Conservation (phyloP, 2,329 filamentous ascomycete species). For the Trichophyton schoenleinii region DNA sequence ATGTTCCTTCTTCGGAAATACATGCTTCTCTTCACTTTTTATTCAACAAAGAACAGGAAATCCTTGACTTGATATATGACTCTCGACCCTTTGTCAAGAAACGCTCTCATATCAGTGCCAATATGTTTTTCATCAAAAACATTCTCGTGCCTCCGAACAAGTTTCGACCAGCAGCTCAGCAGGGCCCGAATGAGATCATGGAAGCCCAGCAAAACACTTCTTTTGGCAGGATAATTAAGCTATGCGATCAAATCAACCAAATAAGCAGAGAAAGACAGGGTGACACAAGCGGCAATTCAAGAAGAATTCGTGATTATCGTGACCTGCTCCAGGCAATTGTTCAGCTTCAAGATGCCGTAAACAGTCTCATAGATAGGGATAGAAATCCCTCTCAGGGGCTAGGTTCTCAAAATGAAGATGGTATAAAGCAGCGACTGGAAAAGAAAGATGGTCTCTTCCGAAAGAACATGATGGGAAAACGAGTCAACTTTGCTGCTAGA, state of each 20-base stretch:
- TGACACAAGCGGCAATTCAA: conserved; percentile 30
- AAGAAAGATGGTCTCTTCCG: conserved; percentile 98
- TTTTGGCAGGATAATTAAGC: conserved; percentile 71
- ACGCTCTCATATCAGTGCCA: conserved; percentile 49
- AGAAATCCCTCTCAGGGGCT: conserved; percentile 70
- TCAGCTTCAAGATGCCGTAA: conserved; percentile 75
- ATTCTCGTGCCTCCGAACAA: conserved; percentile 85
- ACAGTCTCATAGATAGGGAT: conserved; percentile 81
- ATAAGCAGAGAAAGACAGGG: conserved; percentile 58
- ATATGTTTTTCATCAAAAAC: conserved; percentile 89
- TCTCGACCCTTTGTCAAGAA: conserved; percentile 54
- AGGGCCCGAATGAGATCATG: conserved; percentile 66
- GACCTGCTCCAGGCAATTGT: conserved; percentile 74
- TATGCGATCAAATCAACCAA: conserved; percentile 59
- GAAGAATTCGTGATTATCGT: conserved; percentile 51
- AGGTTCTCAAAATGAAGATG: conserved; percentile 69
- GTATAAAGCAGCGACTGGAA: conserved; percentile 94
- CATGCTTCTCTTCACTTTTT: conserved; percentile 63
- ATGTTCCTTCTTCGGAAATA: conserved; percentile 73
- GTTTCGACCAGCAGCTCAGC: conserved; percentile 75
- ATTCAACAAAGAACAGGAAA: conserved; percentile 76
- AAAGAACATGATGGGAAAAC: conserved; percentile 99
- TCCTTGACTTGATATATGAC: conserved; percentile 74
- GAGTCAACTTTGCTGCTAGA: conserved; percentile 93
- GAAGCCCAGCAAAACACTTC: conserved; percentile 81